Evolutionary conservation across 805 yeast species (phyloP).

Genomic region (Wickerhamomyces sydowiorum): DNA sequence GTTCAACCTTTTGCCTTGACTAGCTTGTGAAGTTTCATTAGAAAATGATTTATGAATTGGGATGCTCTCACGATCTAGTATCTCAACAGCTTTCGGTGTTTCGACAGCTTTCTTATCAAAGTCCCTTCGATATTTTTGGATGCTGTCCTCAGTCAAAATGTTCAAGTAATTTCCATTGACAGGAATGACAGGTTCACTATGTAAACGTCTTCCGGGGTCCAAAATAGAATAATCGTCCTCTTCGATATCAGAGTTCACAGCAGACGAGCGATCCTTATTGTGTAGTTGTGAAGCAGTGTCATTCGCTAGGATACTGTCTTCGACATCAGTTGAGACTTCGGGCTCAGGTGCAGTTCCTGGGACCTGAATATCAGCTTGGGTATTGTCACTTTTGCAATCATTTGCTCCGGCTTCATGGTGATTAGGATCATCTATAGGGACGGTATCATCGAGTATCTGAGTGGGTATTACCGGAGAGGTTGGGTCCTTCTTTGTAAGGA

Average conservation of each 20-base stretch:
- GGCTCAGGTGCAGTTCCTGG: constrained; percentile 21
- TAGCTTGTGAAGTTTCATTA: not conserved
- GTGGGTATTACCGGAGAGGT: not conserved
- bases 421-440: not conserved
- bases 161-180: constrained; percentile 1
- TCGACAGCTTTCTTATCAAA: constrained; percentile 2
- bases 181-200: not conserved
- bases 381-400: not conserved
- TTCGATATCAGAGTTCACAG: constrained; percentile 21
- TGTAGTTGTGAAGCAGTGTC: not conserved
- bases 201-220: not conserved
- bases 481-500: too few relatives aligned
- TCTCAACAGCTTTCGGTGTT: not conserved
- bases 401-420: not conserved
- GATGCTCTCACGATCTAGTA: too few relatives aligned
- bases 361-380: constrained; percentile 17
- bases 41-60: not conserved
- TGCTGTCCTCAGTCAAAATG: constrained; percentile 17
- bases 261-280: constrained; percentile 6
- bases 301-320: not conserved
- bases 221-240: constrained; percentile 1
- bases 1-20: not conserved
- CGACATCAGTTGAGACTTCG: not conserved
- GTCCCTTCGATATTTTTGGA: constrained; percentile 8
- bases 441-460: not conserved